These are phyloP conservation scores for Thermomyces lanuginosus DNA, from an alignment of 2,329 filamentous ascomycete genomes.

Conservation along the genomic window DNA sequence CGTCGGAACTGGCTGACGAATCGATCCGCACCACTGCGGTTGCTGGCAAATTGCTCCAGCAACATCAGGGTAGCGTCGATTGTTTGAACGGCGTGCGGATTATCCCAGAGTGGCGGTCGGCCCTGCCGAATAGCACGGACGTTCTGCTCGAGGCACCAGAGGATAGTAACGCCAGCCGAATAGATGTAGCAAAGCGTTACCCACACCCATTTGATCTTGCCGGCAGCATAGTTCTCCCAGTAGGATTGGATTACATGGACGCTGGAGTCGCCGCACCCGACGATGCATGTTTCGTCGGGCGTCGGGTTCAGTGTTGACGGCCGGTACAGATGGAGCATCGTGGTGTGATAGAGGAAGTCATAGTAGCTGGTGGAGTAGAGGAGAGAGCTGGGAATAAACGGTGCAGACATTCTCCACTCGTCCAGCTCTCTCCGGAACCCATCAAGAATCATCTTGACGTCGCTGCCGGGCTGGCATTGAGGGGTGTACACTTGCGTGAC, in stretches of 20 bases:
- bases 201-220: constrained; percentile 28
- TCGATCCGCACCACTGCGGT: constrained; percentile 21
- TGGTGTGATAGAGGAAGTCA: constrained; percentile 25
- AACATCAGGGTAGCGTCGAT: constrained; percentile 22
- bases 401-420: constrained; percentile 22
- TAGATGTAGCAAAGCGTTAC: constrained; percentile 24
- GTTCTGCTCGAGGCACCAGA: constrained; percentile 26
- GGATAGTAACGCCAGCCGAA: constrained; percentile 24
- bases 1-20: constrained; percentile 22
- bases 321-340: constrained; percentile 23
- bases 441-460: constrained; percentile 13
- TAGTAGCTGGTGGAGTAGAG: constrained; percentile 27
- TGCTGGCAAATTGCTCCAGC: constrained; percentile 23
- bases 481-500: constrained; percentile 25
- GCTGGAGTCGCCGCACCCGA: constrained; percentile 24
- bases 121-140: constrained; percentile 18
- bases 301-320: constrained; percentile 23
- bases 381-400: constrained; percentile 20
- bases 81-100: constrained; percentile 19
- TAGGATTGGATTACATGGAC: constrained; percentile 24
- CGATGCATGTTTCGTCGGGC: constrained; percentile 19
- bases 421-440: constrained; percentile 23
- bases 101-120: constrained; percentile 16
- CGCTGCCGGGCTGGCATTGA: constrained; percentile 13
- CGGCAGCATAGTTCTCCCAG: constrained; percentile 24